These are phyloP conservation scores for Hymenoscyphus repandus DNA, from an alignment of 2,329 filamentous ascomycete genomes.

Conservation along the genomic window DNA sequence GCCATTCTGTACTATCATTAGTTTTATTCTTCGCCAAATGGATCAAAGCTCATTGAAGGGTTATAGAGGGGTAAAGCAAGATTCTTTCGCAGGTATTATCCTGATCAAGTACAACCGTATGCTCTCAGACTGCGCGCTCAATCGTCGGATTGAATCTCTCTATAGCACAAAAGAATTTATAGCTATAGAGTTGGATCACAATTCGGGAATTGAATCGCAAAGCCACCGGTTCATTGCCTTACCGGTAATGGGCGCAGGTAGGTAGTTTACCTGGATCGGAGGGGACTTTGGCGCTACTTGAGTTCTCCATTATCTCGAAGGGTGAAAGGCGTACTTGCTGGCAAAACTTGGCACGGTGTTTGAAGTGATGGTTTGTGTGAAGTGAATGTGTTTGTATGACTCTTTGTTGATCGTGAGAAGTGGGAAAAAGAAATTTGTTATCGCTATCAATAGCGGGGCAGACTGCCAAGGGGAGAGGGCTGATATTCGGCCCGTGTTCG, in stretches of 20 bases:
- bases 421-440: too few species aligned
- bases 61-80: slow-evolving; percentile 56
- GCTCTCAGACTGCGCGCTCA: slow-evolving; percentile 60
- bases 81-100: slow-evolving; percentile 99
- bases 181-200: slow-evolving; percentile 8
- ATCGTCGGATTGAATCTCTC: slow-evolving; percentile 9
- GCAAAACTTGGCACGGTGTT: too few species aligned
- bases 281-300: slow-evolving; percentile 16
- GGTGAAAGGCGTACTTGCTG: background rate
- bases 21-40: background rate
- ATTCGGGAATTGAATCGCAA: slow-evolving; percentile 1
- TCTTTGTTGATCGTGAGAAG: too few species aligned
- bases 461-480: too few species aligned
- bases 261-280: slow-evolving; percentile 21
- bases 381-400: background rate
- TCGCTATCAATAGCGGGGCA: too few species aligned
- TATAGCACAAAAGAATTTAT: background rate
- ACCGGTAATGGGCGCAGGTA: slow-evolving; percentile 12
- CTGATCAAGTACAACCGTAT: slow-evolving; percentile 96
- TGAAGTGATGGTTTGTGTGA: too few species aligned
- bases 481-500: too few species aligned
- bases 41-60: background rate
- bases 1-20: slow-evolving; percentile 17
- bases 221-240: slow-evolving; percentile 26
- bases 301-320: slow-evolving; percentile 18